These are phyloP conservation scores for Sanghuangporus baumii DNA, from an alignment of 1,284 basidiomycete species.

Conservation along the genomic window DNA sequence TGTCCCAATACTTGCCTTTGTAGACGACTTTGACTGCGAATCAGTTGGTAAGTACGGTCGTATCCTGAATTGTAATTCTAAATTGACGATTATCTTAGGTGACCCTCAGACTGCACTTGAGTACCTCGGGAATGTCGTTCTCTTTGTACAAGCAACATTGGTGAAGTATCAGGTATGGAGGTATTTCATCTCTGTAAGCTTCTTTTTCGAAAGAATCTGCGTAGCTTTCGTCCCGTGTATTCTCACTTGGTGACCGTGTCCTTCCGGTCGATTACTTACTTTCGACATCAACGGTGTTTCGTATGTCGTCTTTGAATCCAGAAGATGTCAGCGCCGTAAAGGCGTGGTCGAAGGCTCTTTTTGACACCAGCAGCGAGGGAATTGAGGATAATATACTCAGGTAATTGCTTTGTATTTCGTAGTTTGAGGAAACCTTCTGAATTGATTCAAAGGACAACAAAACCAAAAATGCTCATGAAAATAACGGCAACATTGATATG, in stretches of 20 bases:
- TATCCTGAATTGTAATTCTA: background rate
- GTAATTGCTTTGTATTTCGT: constrained; percentile 30
- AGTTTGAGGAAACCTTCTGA: constrained; percentile 2
- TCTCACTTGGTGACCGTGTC: constrained; percentile 35
- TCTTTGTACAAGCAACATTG: constrained; percentile 62
- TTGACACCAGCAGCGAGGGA: constrained; percentile 70
- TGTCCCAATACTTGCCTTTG: constrained; percentile 51
- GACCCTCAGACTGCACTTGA: constrained; percentile 76
- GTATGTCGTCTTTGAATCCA: constrained; percentile 35
- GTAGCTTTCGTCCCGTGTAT: constrained; percentile 27
- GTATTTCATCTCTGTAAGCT: constrained; percentile 21
- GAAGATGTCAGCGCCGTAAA: constrained; percentile 48
- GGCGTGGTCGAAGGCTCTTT: constrained; percentile 70
- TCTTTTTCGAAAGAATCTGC: constrained; percentile 21
- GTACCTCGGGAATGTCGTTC: constrained; percentile 66
- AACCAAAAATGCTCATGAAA: constrained; percentile 57
- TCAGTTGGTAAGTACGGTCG: constrained; percentile 53
- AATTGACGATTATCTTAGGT: constrained; percentile 36
- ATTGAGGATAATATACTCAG: constrained; percentile 76
- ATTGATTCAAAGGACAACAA: constrained; percentile 47
- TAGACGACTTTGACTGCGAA: constrained; percentile 72
- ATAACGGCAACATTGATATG: constrained; percentile 62
- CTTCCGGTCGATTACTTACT: constrained; percentile 48
- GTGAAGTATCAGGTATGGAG: constrained; percentile 55
- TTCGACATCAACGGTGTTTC: constrained; percentile 39